phyloP scores from a whole-genome alignment of 2,329 filamentous ascomycete genomes.

The Catunica adiposa region DNA sequence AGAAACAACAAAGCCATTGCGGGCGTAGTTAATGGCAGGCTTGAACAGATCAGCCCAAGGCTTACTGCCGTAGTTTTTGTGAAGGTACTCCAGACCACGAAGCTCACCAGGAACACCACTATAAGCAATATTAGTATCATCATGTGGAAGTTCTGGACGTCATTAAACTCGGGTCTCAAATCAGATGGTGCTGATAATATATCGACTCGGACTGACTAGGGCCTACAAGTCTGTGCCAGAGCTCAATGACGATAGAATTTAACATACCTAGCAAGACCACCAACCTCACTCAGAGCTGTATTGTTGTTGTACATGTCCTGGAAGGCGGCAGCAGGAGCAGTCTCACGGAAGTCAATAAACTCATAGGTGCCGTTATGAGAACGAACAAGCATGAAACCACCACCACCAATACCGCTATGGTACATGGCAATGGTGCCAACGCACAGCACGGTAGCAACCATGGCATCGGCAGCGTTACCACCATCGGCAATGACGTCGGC shows the following conservation, averaged over 20 bases:
- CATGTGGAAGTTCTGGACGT: background rate
- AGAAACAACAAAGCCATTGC: conserved; percentile 54
- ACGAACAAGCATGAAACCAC: conserved; percentile 63
- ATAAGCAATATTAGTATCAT: background rate
- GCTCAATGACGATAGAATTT: conserved; percentile 13
- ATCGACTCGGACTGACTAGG: background rate
- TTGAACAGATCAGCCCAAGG: conserved; percentile 50
- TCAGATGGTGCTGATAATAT: no score
- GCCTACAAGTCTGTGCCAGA: background rate
- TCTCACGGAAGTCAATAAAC: conserved; percentile 73
- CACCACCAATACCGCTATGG: conserved; percentile 56
- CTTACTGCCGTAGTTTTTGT: conserved; percentile 47
- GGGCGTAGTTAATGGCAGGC: conserved; percentile 56
- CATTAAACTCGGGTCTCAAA: no score
- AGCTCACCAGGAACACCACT: conserved; percentile 55
- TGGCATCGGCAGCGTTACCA: conserved; percentile 50
- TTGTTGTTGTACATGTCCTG: conserved; percentile 70
- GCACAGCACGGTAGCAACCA: conserved; percentile 48
- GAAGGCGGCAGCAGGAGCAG: conserved; percentile 60
- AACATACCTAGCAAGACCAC: conserved; percentile 56
- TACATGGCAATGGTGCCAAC: conserved; percentile 49
- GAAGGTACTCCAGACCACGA: conserved; percentile 56
- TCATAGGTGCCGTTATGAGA: conserved; percentile 51
- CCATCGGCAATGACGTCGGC: conserved; percentile 38
- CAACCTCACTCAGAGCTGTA: conserved; percentile 42